Percentiles rank a stretch among this genome's conserved stretches.
Evolutionary conservation across 805 yeast species (phyloP).

Genomic region (Myxozyma mucilagina): DNA sequence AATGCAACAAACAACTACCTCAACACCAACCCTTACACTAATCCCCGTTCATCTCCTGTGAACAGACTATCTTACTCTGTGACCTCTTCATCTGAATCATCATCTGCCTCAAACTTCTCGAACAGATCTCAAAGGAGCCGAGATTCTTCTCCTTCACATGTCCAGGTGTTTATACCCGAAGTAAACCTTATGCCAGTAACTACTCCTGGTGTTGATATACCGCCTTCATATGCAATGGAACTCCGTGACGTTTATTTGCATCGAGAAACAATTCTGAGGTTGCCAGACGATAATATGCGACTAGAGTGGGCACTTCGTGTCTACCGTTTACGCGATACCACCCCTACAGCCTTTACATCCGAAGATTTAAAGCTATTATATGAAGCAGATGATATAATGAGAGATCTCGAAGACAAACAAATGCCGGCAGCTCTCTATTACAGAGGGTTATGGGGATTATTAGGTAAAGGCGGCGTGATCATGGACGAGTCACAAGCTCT

Average conservation of each 20-base stretch:
- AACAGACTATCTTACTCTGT: too few relatives aligned
- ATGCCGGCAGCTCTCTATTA: constrained; percentile 36
- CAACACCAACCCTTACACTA: too few relatives aligned
- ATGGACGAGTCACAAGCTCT: constrained; percentile 32
- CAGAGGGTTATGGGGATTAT: constrained; percentile 37
- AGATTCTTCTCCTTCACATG: too few relatives aligned
- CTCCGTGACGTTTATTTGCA: not conserved
- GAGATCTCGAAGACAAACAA: not conserved
- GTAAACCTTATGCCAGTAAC: constrained; percentile 1
- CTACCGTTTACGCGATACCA: not conserved
- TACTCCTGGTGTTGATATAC: not conserved
- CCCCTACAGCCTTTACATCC: not conserved
- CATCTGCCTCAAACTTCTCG: too few relatives aligned
- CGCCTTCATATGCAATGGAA: constrained; percentile 15
- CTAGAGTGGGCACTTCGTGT: constrained; percentile 24
- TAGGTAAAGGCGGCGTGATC: constrained; percentile 36
- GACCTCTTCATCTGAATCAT: too few relatives aligned
- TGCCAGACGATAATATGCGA: not conserved
- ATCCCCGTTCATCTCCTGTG: too few relatives aligned
- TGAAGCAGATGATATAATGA: not conserved
- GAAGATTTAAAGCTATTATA: constrained; percentile 3
- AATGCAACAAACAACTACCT: too few relatives aligned
- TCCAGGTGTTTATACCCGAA: constrained; percentile 12
- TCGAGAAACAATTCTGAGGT: not conserved
- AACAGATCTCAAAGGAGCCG: too few relatives aligned